Evolutionary conservation across 2,329 filamentous ascomycete species (phyloP).

Genomic region (Fusarium gaditjirri): DNA sequence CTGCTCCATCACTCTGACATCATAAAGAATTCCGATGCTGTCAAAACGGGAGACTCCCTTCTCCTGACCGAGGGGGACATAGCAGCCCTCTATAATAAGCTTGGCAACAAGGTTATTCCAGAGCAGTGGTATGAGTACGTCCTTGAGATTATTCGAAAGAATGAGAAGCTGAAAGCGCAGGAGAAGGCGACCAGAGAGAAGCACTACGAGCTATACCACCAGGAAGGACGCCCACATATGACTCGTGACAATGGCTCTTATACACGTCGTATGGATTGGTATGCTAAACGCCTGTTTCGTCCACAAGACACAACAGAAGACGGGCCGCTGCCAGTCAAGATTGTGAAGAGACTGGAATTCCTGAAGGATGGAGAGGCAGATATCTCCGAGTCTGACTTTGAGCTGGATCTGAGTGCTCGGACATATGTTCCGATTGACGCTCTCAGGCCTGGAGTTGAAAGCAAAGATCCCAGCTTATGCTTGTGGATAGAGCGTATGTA

Average conservation of each 20-base stretch:
- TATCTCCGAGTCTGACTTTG: background rate
- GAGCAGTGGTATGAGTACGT: background rate
- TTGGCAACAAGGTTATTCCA: rapidly evolving
- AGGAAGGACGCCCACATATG: background rate
- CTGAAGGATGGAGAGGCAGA: background rate
- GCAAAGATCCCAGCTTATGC: too few relatives aligned
- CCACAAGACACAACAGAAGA: rapidly evolving
- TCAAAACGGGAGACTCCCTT: rapidly evolving
- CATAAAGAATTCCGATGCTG: background rate
- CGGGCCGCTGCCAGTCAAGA: rapidly evolving
- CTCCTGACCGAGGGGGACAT: background rate
- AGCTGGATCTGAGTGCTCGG: background rate
- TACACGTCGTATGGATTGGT: background rate
- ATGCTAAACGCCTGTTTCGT: background rate
- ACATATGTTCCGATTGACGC: background rate
- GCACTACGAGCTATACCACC: background rate
- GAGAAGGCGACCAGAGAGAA: background rate
- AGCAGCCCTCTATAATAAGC: rapidly evolving
- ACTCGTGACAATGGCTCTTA: background rate
- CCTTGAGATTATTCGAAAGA: rapidly evolving
- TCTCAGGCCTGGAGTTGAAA: background rate
- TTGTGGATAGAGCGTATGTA: too few relatives aligned
- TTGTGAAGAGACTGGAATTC: background rate
- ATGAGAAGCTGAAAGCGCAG: background rate
- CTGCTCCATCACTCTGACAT: background rate